phyloP scores from a whole-genome alignment of 2,329 filamentous ascomycete species.

The Davidsoniella virescens region DNA sequence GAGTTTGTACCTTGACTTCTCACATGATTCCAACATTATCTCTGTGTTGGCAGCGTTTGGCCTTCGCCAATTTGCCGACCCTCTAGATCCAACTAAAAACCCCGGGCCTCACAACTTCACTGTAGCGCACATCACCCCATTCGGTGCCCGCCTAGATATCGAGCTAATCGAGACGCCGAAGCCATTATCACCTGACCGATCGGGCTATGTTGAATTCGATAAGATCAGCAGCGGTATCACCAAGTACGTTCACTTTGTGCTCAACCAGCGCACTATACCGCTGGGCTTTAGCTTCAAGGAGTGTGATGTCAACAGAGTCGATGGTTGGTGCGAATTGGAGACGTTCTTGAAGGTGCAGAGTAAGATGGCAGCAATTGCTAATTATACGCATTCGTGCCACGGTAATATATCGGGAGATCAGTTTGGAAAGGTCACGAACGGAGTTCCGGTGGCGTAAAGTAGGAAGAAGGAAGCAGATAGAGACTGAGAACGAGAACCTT shows the following conservation, averaged over 20 bases:
- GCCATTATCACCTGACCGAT: slow-evolving; percentile 40
- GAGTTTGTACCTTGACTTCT: slow-evolving; percentile 60
- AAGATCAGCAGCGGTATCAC: slow-evolving; percentile 26
- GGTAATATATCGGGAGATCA: slow-evolving; percentile 29
- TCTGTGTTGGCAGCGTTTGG: slow-evolving; percentile 57
- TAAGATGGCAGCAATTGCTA: slow-evolving; percentile 37
- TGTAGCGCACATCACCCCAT: slow-evolving; percentile 52
- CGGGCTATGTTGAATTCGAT: slow-evolving; percentile 30
- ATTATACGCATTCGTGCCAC: slow-evolving; percentile 51
- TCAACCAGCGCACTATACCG: slow-evolving; percentile 59
- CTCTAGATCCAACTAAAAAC: slow-evolving; percentile 39
- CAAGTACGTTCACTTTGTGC: slow-evolving; percentile 55
- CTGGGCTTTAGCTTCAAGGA: slow-evolving; percentile 48
- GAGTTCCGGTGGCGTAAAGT: slow-evolving; percentile 18
- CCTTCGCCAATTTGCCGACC: slow-evolving; percentile 48
- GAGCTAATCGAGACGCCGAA: slow-evolving; percentile 54
- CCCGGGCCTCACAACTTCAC: slow-evolving; percentile 45
- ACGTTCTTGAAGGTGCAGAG: slow-evolving; percentile 50
- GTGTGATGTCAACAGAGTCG: slow-evolving; percentile 44
- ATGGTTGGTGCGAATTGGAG: slow-evolving; percentile 62
- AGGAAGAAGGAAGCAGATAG: neutral
- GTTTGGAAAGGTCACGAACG: slow-evolving; percentile 26
- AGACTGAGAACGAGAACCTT: neutral
- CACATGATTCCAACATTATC: slow-evolving; percentile 60
- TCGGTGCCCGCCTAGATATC: slow-evolving; percentile 56